Base-by-base conservation (phyloP, 495 filamentous ascomycete species). In the Xylaria longipes region DNA sequence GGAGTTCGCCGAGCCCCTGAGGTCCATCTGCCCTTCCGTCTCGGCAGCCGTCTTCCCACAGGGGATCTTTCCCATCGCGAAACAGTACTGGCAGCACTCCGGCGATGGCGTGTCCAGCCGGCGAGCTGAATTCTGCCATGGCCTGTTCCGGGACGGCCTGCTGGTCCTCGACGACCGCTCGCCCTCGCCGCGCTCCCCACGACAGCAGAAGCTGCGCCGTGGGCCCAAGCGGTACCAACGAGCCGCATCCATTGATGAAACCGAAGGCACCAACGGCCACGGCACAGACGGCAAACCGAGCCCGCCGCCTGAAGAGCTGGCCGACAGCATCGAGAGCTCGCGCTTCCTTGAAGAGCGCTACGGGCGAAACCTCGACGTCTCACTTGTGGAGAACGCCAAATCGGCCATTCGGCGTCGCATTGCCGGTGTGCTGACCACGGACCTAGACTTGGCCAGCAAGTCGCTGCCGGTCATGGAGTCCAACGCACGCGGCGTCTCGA, bases 81-180 rank as follows among this genome's bases (percentile, higher is more conserved):
- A 98, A 77, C 86, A 91, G 73, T 97, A 95, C 76, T 99, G 96
- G 96, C 96, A 98, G 73, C 96, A 99, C 79, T 90, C 93, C 8
- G 96, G 96, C n/a, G 94, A 97, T 73, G 96, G 96, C 7, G 86
- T 98, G 31, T 97, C 94, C 2, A 97, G 94, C 80, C 91, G 96
- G 52, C 89, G 94, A 22, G 94, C 93, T 17, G 96, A 97, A 77
- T 97, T 95, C 78, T 97, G 93, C 78, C 89, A 92, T 61, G 80
- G 83, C 45, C 86, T 93, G 15, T 88, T 97, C 74, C 86, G 89
- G 27, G 90, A 95, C 69, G 90, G 91, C 1, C 82, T 89, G 33
- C 83, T 98, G 33, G 84, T 91, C 5, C 87, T 89, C 31, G 82
- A 87, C 35, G 82, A 78, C 20, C 67, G 66, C n/a, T 67, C 27